Evolutionary conservation across 257 asterid species (phyloP).

Genomic region (Jaltomata sinuosa): DNA sequence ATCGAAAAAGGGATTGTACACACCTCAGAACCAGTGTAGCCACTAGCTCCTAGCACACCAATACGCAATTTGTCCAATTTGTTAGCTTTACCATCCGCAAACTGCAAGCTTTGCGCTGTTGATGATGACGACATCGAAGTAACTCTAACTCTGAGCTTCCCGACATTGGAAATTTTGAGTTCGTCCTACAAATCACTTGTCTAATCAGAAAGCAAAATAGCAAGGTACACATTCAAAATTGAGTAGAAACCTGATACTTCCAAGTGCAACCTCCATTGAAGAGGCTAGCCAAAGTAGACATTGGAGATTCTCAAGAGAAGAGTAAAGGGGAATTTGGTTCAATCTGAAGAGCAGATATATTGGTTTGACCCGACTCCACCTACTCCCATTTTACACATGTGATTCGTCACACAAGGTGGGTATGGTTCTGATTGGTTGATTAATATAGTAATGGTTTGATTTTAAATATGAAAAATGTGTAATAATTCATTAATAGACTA

Average conservation of each 20-base stretch:
- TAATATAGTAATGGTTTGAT: background rate
- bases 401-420: background rate
- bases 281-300: conserved; percentile 20
- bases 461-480: too few relatives aligned
- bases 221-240: background rate
- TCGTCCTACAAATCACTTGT: conserved; percentile 26
- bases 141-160: conserved; percentile 33
- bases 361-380: background rate
- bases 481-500: too few relatives aligned
- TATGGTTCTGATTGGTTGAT: background rate
- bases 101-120: conserved; percentile 15
- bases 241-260: conserved; percentile 18
- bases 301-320: background rate
- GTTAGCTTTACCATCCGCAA: conserved; percentile 27
- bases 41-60: conserved; percentile 89
- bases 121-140: conserved; percentile 41
- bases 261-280: conserved; percentile 10
- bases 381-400: background rate
- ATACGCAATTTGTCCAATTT: conserved; percentile 42
- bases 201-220: background rate
- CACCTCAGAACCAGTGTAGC: conserved; percentile 89
- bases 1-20: background rate
- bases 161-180: conserved; percentile 13
- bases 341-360: background rate
- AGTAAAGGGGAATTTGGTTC: background rate